Conservation (phyloP, 768 basidiomycete genomes). For the Lentinula lateritia region DNA sequence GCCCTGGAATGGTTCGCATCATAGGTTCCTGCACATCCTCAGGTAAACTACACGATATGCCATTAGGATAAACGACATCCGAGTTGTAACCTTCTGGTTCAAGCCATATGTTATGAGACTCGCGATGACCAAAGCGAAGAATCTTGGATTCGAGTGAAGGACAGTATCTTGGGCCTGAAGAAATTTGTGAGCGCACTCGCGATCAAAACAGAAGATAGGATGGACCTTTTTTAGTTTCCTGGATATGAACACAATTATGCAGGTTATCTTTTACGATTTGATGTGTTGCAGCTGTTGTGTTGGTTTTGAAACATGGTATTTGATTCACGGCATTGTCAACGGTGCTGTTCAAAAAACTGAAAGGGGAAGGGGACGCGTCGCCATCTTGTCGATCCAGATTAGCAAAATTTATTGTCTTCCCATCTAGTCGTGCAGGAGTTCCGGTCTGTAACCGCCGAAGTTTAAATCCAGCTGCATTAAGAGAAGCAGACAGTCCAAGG, state of each 20-base stretch:
- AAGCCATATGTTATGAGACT: slow-evolving; percentile 74
- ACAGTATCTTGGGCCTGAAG: slow-evolving; percentile 81
- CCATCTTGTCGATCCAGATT: slow-evolving; percentile 61
- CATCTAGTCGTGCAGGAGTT: slow-evolving; percentile 77
- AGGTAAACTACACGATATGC: slow-evolving; percentile 82
- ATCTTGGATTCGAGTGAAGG: slow-evolving; percentile 89
- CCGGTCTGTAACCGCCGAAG: slow-evolving; percentile 83
- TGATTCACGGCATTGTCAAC: slow-evolving; percentile 78
- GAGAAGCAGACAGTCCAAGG: slow-evolving; percentile 69
- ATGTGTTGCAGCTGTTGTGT: slow-evolving; percentile 71
- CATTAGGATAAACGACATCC: slow-evolving; percentile 87
- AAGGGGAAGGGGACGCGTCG: slow-evolving; percentile 60
- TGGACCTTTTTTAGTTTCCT: slow-evolving; percentile 81
- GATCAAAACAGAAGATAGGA: not conserved
- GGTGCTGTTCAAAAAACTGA: slow-evolving; percentile 65
- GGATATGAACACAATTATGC: slow-evolving; percentile 77
- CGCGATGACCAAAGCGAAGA: slow-evolving; percentile 68
- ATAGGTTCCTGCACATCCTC: slow-evolving; percentile 80
- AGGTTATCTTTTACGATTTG: slow-evolving; percentile 69
- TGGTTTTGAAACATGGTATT: slow-evolving; percentile 65
- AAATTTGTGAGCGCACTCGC: not conserved
- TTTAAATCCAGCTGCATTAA: slow-evolving; percentile 70
- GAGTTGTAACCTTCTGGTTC: slow-evolving; percentile 93
- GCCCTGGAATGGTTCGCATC: slow-evolving; percentile 79
- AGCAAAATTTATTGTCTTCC: slow-evolving; percentile 63